Base-by-base conservation (phyloP, 352 stramenopile genomes). In the Elongisporangium anandrum region DNA sequence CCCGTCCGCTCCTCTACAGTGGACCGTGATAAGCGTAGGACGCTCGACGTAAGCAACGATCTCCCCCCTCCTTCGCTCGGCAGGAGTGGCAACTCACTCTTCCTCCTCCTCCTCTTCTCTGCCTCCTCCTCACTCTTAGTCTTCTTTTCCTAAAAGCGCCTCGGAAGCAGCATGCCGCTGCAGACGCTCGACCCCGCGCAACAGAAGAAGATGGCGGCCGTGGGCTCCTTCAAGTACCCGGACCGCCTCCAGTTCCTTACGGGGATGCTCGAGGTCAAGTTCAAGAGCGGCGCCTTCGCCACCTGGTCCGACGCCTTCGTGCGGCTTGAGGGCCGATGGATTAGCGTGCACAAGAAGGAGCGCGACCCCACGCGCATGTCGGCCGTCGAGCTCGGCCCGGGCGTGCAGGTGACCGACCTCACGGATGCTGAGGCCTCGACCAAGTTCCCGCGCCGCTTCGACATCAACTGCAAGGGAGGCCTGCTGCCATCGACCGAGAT, bases 381-480 rank as follows among this genome's bases (percentile, higher is more conserved):
- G 5, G 85, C 83, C 47, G 62, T 95, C 7, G 85, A 95, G 52
- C 61, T 95, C 20, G 85, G 85, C 4, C 70, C 75, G 0, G 81
- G 84, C 51, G 73, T 93, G 19, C 68, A 72, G 5, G 75, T 93
- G 19, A 91, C 81, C 9, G 83, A 92, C 61, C 48, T 85, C 16
- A 67, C 56, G 20, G 75, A 92, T 54, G 59, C 72, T 0, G 80
- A 93, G 24, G 73, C 72, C 29, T 74, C 68, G 24, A 69, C 79
- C 61, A 92, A 92, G 64, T 93, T 91, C 60, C 79, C 81, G 3
- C 68, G 85, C 20, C 81, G 82, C 17, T 91, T 95, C 45, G 83
- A 93, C 58, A 16, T 95, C 8, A 68, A 60, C 2, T 95, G 85
- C 74, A 79, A 73, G 20, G 83, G 85, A n/a, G 85, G 85, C 0